Base-by-base conservation (phyloP, 2,329 filamentous ascomycete genomes). In the Magnaporthiopsis rhizophila region DNA sequence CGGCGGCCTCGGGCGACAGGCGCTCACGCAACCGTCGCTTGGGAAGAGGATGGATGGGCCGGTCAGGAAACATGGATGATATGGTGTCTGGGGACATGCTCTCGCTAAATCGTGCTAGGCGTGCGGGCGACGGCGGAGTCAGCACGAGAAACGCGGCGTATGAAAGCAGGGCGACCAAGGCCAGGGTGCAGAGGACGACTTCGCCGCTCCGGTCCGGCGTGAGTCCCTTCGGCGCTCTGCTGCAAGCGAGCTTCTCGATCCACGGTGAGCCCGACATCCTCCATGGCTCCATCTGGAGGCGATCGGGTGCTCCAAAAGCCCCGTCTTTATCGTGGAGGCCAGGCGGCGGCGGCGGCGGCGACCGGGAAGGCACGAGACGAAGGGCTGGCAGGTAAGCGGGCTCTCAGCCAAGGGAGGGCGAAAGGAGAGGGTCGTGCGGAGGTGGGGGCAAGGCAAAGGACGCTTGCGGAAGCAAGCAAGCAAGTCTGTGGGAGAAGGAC, bases 11-110 rank as follows among this genome's bases (percentile, higher is more conserved):
- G 66, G 91, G 89, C 38, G 94, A 93, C 63, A 99, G 82, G 65
- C 91, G 88, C 74, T 95, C 92, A 71, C 93, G 91, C 64, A 99
- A 83, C 68, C 91, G 89, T 72, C 92, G 89, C 78, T 91, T 95
- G 58, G 95, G 95, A 66, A 99, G 80, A 65, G 95, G 95, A 73
- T 92, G 89, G 74, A 99, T 99, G 66, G 94, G 90, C 76, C 95
- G 89, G 74, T 96, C 91, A 69, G 92, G 92, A 74, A 91, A 96
- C 72, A 91, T 82, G 66, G 90, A 86, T 66, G 92, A 95, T 68
- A 87, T 83, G 65, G 89, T 89, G 80, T 97, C 92, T 69, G 87
- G 80, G 72, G 85, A 86, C 84, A 89, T 88, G 65, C 74, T 83
- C 72, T 76, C 75, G 71, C 75, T 76, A 75, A 75, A 72, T 74